Conservation (phyloP, 192 early-diverging fungal genomes). For the Fimicolochytrium jonesii region DNA sequence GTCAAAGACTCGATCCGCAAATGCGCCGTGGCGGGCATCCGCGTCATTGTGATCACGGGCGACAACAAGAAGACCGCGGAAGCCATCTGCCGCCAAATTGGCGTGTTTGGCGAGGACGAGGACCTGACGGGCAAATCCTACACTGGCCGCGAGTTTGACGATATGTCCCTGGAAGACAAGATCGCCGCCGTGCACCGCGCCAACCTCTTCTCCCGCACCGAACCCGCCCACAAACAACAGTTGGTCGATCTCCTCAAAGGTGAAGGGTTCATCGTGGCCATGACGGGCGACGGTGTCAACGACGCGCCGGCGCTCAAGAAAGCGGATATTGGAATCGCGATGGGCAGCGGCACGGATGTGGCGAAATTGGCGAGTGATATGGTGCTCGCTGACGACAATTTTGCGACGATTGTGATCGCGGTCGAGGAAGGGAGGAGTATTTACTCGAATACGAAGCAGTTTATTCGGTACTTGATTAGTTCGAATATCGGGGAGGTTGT, state of each 20-base stretch:
- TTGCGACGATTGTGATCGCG: constrained; percentile 94
- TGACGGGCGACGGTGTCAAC: constrained; percentile 99
- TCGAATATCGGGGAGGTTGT: constrained; percentile 99
- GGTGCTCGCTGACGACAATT: constrained; percentile 98
- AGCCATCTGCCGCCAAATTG: constrained; percentile 91
- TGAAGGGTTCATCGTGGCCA: constrained; percentile 80
- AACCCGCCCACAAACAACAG: constrained; percentile 93
- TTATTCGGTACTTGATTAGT: constrained; percentile 96
- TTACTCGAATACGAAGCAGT: constrained; percentile 99
- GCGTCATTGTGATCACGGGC: constrained; percentile 97
- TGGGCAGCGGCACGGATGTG: constrained; percentile 98
- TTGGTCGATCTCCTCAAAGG: constrained; percentile 88
- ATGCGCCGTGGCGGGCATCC: constrained; percentile 91
- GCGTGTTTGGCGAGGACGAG: constrained; percentile 71
- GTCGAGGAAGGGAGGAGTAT: constrained; percentile 97
- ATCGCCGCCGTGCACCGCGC: constrained; percentile 66
- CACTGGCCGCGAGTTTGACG: constrained; percentile 96
- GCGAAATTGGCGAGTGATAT: constrained; percentile 98
- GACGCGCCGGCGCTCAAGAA: constrained; percentile 96
- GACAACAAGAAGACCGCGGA: constrained; percentile 98
- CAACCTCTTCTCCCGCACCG: constrained; percentile 88
- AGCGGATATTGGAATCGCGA: constrained; percentile 98
- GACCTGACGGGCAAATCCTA: constrained; percentile 64
- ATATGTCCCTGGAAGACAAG: constrained; percentile 71
- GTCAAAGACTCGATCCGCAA: constrained; percentile 75